Evolutionary conservation across 2,329 filamentous ascomycete species (phyloP).

Genomic region (Stachybotrys chlorohalonatus): DNA sequence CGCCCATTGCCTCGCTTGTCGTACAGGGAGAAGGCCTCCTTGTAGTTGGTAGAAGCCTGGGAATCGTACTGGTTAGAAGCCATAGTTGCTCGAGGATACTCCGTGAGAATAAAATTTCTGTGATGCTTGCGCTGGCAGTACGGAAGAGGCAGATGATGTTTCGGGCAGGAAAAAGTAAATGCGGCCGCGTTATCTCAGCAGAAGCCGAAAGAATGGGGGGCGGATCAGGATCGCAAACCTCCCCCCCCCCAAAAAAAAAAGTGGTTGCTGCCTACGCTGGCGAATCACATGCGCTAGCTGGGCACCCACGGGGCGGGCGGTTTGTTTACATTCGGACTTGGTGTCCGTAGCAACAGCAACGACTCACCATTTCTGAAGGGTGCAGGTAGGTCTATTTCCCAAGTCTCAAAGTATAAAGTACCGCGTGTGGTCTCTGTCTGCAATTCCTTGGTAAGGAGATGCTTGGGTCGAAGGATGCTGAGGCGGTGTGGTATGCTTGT

Average conservation of each 20-base stretch:
- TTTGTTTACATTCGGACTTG: slow-evolving; percentile 21
- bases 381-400: background rate
- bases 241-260: background rate
- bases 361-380: slow-evolving; percentile 27
- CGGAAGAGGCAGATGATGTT: background rate
- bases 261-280: slow-evolving; percentile 6
- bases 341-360: slow-evolving; percentile 9
- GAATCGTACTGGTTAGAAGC: slow-evolving; percentile 43
- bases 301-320: slow-evolving; percentile 15
- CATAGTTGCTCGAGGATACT: slow-evolving; percentile 23
- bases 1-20: slow-evolving; percentile 98
- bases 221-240: background rate
- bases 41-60: slow-evolving; percentile 92
- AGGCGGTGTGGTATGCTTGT: too few species aligned
- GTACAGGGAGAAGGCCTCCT: slow-evolving; percentile 99
- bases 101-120: slow-evolving; percentile 6
- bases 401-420: too few species aligned
- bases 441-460: background rate
- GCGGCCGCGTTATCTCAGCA: background rate
- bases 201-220: background rate
- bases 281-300: slow-evolving; percentile 20
- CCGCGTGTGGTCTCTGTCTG: background rate
- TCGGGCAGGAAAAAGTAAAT: background rate
- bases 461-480: too few species aligned
- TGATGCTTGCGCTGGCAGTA: slow-evolving; percentile 5